A percentile compares a stretch with the other conserved stretches of the same genome.
Evolutionary conservation across 305 asterid genomes (phyloP).

Genomic region (Coffea humblotiana): DNA sequence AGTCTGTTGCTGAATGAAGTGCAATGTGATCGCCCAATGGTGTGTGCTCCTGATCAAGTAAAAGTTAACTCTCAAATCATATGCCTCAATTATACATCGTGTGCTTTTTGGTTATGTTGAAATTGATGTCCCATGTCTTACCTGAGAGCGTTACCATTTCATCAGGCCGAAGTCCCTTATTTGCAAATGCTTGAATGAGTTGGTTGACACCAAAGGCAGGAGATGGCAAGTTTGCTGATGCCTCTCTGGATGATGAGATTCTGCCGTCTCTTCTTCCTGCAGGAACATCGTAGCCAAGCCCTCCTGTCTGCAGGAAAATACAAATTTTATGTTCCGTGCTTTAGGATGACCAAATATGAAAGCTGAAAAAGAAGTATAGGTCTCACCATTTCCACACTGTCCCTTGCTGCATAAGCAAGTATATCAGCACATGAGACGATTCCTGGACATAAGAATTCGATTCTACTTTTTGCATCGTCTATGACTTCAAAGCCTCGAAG

Average conservation of each 20-base stretch:
- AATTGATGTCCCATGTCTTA: conserved; percentile 10
- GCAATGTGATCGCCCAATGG: conserved; percentile 52
- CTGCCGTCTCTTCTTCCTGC: conserved; percentile 81
- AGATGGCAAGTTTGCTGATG: conserved; percentile 47
- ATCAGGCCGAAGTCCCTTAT: conserved; percentile 61
- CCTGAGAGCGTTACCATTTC: conserved; percentile 94
- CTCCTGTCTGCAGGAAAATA: conserved; percentile 44
- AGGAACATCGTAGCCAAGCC: conserved; percentile 60
- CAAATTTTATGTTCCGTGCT: not conserved
- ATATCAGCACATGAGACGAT: conserved; percentile 80
- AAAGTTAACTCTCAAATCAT: not conserved
- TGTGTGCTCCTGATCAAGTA: conserved; percentile 57
- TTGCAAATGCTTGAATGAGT: conserved; percentile 55
- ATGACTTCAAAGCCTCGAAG: conserved; percentile 72
- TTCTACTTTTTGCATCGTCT: conserved; percentile 53
- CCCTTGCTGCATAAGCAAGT: conserved; percentile 82
- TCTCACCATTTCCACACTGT: conserved; percentile 64
- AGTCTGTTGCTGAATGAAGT: conserved; percentile 33
- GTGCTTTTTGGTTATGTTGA: not conserved
- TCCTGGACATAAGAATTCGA: conserved; percentile 53
- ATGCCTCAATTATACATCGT: not conserved
- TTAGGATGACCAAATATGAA: not conserved
- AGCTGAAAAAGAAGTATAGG: not conserved
- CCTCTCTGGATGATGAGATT: conserved; percentile 48
- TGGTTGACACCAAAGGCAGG: conserved; percentile 44